Evolutionary conservation across 2,329 filamentous ascomycete genomes (phyloP).

Genomic region (Colletotrichum godetiae): DNA sequence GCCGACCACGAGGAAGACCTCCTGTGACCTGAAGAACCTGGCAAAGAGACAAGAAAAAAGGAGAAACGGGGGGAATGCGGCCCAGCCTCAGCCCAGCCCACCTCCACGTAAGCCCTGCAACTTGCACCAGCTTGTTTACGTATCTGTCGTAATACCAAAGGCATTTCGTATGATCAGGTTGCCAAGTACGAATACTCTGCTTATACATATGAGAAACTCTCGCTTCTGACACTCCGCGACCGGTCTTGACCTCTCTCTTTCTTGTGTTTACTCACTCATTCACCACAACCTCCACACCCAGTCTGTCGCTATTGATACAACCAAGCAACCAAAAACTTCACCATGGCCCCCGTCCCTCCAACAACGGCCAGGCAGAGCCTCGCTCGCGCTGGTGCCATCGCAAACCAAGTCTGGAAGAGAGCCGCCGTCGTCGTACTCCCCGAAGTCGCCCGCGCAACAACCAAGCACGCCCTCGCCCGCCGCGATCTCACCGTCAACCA

Average conservation of each 20-base stretch:
- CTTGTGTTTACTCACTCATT: not conserved
- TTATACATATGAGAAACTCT: not conserved
- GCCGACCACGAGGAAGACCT: conserved; percentile 2
- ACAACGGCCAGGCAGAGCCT: conserved; percentile 30
- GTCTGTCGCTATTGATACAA: conserved; percentile 13
- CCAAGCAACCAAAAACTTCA: not conserved
- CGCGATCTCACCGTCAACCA: conserved; percentile 71
- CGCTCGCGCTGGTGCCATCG: conserved; percentile 19
- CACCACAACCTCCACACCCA: not conserved
- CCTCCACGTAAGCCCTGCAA: conserved; percentile 28
- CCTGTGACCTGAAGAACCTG: too few relatives aligned
- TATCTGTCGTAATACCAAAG: not conserved
- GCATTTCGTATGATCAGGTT: conserved; percentile 30
- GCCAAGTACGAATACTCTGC: not conserved
- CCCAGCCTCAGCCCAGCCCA: conserved; percentile 34
- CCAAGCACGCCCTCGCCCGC: conserved; percentile 48
- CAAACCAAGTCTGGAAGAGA: conserved; percentile 11
- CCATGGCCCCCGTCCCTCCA: conserved; percentile 28
- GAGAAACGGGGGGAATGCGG: conserved; percentile 22
- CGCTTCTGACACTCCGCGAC: not conserved
- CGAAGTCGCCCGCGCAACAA: conserved; percentile 23
- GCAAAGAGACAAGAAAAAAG: not conserved
- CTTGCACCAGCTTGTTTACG: conserved; percentile 24
- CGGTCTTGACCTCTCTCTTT: not conserved
- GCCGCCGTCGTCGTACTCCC: conserved; percentile 17